A percentile compares a stretch with the other conserved stretches of the same genome.
Evolutionary conservation across 352 stramenopile genomes (phyloP).

Genomic region (Pythium rishiriense): DNA sequence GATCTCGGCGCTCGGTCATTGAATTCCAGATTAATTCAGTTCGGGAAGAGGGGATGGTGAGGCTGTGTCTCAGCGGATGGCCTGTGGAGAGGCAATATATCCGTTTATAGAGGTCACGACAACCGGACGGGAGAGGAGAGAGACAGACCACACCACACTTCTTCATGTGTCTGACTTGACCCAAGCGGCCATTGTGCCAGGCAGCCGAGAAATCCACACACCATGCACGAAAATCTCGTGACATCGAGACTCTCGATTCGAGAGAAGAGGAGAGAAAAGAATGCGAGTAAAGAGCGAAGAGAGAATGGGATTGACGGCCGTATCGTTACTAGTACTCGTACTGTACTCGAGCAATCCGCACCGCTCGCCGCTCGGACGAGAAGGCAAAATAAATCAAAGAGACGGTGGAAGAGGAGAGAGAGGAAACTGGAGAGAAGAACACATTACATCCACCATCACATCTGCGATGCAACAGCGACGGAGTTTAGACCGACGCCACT

Average conservation of each 20-base stretch:
- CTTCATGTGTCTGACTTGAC: neutral
- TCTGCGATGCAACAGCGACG: slow-evolving; percentile 10
- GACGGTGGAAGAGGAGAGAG: slow-evolving; percentile 21
- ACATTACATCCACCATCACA: slow-evolving; percentile 39
- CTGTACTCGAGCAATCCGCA: slow-evolving; percentile 1
- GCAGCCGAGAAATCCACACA: too few relatives aligned
- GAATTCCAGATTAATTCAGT: slow-evolving; percentile 15
- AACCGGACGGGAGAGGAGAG: slow-evolving; percentile 9
- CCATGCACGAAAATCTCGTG: too few relatives aligned
- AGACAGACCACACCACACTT: slow-evolving; percentile 9
- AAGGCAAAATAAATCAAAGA: slow-evolving; percentile 10
- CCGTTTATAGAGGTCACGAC: slow-evolving; percentile 17
- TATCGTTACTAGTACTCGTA: slow-evolving; percentile 1
- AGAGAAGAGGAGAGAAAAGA: slow-evolving; percentile 3
- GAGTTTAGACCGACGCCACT: slow-evolving; percentile 33
- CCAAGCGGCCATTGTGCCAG: neutral
- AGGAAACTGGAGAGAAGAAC: slow-evolving; percentile 15
- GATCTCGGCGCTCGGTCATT: neutral
- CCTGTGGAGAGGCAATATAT: neutral
- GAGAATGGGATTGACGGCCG: slow-evolving; percentile 2
- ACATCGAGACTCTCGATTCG: neutral
- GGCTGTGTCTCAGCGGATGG: neutral
- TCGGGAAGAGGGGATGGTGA: slow-evolving; percentile 3
- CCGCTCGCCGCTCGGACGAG: neutral
- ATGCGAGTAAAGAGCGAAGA: neutral